A percentile compares a stretch with the other conserved stretches of the same genome.
These are phyloP conservation scores for Mortierella sp. DNA, from an alignment of 371 early-diverging fungal genomes.

Conservation along the genomic window DNA sequence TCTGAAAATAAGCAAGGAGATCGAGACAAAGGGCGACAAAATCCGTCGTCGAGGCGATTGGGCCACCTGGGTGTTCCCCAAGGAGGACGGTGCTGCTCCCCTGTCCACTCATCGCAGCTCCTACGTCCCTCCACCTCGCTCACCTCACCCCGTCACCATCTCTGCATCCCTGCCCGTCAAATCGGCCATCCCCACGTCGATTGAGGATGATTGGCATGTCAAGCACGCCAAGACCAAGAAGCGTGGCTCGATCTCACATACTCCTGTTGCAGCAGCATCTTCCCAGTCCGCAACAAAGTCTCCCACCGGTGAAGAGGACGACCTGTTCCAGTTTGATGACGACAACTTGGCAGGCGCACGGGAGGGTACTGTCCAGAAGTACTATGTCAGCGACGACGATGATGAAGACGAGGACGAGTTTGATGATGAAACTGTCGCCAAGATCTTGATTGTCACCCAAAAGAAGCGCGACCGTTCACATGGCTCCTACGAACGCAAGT, in stretches of 20 bases:
- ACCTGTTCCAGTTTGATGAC: constrained; percentile 85
- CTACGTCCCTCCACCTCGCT: constrained; percentile 35
- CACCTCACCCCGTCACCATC: constrained; percentile 34
- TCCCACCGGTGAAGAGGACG: constrained; percentile 71
- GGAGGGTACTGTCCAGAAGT: constrained; percentile 72
- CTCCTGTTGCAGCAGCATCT: constrained; percentile 30
- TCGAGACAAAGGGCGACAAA: constrained; percentile 74
- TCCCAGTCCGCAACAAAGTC: constrained; percentile 14
- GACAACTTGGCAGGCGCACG: constrained; percentile 72
- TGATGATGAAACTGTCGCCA: constrained; percentile 91
- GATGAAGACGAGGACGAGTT: constrained; percentile 83
- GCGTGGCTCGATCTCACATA: constrained; percentile 32
- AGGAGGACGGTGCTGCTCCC: constrained; percentile 58
- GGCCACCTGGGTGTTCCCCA: constrained; percentile 83
- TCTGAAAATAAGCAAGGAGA: constrained; percentile 65
- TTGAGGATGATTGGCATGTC: constrained; percentile 55
- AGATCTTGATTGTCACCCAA: constrained; percentile 94
- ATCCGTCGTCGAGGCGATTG: constrained; percentile 83
- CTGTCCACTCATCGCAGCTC: constrained; percentile 29
- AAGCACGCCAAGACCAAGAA: constrained; percentile 47
- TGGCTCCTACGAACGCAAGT: constrained; percentile 83
- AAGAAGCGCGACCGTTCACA: constrained; percentile 82
- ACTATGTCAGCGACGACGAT: constrained; percentile 74
- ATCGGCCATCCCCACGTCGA: constrained; percentile 25
- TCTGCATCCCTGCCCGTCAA: constrained; percentile 62